Conservation (phyloP, 306 rosid genomes). For the Prunus salicina region DNA sequence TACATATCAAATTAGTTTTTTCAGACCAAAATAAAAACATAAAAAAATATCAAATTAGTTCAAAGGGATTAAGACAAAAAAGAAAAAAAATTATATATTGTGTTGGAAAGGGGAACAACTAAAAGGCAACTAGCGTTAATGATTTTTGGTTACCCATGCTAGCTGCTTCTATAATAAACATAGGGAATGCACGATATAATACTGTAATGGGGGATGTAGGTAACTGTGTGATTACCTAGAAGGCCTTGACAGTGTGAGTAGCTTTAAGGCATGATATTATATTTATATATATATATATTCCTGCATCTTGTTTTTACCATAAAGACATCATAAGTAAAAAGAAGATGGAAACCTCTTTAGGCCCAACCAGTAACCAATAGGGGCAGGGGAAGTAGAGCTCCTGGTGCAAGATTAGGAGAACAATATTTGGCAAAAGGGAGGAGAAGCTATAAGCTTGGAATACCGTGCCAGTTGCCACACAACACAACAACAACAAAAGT, state of each 20-base stretch:
- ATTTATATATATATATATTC: neutral
- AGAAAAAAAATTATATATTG: neutral
- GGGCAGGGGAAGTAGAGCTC: constrained; percentile 29
- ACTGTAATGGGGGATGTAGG: neutral
- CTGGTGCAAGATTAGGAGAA: constrained; percentile 25
- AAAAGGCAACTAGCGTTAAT: constrained; percentile 48
- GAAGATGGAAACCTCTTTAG: constrained; percentile 31
- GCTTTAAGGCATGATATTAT: neutral
- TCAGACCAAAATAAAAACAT: too few relatives aligned
- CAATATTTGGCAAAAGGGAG: constrained; percentile 10
- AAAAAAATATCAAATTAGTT: neutral
- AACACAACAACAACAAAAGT: constrained; percentile 3
- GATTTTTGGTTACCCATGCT: constrained; percentile 42
- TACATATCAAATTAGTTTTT: too few relatives aligned
- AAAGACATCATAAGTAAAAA: constrained; percentile 1
- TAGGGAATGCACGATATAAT: neutral
- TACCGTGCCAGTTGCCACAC: constrained; percentile 27
- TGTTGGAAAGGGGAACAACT: constrained; percentile 39
- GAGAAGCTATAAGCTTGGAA: constrained; percentile 18
- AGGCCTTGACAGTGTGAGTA: constrained; percentile 30
- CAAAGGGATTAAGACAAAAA: neutral
- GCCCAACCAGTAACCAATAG: constrained; percentile 44
- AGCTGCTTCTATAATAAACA: constrained; percentile 21
- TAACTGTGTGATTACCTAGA: constrained; percentile 44
- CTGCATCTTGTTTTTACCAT: constrained; percentile 13